These are phyloP conservation scores for Spatholobus suberectus DNA, from an alignment of 306 rosid genomes.

Conservation along the genomic window DNA sequence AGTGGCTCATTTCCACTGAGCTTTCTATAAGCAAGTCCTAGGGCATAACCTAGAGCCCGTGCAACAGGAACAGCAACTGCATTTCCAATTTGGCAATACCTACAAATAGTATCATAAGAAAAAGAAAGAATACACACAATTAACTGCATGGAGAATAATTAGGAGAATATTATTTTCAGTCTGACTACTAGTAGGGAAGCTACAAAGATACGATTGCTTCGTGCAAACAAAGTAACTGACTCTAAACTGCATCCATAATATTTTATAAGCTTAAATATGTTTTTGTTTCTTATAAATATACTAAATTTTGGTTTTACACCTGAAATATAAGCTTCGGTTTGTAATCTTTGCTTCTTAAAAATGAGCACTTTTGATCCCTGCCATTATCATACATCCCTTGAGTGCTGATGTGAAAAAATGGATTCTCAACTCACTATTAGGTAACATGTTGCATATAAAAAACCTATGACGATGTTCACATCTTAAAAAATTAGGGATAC, in stretches of 20 bases:
- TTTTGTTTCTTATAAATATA: neutral
- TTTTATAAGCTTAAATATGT: neutral
- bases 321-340: neutral
- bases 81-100: constrained; percentile 92
- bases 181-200: neutral
- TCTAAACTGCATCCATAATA: neutral
- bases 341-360: neutral
- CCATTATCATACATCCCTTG: neutral
- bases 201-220: neutral
- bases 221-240: neutral
- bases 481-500: neutral
- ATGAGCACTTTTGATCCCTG: neutral
- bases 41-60: constrained; percentile 75
- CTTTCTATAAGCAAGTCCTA: constrained; percentile 75
- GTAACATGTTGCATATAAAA: neutral
- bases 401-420: constrained; percentile 8
- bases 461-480: neutral
- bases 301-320: neutral
- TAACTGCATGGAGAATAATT: neutral
- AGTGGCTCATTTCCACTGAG: constrained; percentile 58
- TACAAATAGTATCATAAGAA: constrained; percentile 39
- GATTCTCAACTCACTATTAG: neutral
- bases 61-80: constrained; percentile 85
- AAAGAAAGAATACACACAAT: neutral
- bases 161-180: neutral